Evolutionary conservation across 2,329 filamentous ascomycete genomes (phyloP).

Genomic region (Stagonosporopsis tanaceti): DNA sequence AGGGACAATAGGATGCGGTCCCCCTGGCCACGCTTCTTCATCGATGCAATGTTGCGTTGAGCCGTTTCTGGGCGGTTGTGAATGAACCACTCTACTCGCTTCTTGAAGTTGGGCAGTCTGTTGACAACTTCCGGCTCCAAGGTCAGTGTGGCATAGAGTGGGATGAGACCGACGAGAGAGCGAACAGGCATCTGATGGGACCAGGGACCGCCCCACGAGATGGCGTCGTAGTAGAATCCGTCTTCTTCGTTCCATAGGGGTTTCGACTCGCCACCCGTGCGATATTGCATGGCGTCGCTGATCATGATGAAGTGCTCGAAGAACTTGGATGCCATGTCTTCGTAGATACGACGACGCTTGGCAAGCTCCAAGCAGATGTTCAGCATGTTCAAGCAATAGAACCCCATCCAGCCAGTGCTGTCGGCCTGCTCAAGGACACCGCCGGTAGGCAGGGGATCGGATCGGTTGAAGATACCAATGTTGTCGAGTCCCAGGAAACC

Average conservation of each 20-base stretch:
- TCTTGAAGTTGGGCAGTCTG: slow-evolving; percentile 90
- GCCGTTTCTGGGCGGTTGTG: slow-evolving; percentile 85
- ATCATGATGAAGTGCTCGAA: slow-evolving; percentile 99
- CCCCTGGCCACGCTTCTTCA: slow-evolving; percentile 88
- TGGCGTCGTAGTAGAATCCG: slow-evolving; percentile 98
- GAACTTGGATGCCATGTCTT: slow-evolving; percentile 97
- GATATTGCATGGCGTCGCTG: slow-evolving; percentile 89
- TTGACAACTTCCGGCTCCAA: slow-evolving; percentile 94
- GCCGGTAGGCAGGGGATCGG: slow-evolving; percentile 90
- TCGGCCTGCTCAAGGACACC: slow-evolving; percentile 95
- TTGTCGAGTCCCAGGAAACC: slow-evolving; percentile 96
- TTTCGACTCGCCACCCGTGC: slow-evolving; percentile 73
- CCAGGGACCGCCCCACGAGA: slow-evolving; percentile 93
- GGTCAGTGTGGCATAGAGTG: slow-evolving; percentile 89
- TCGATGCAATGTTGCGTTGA: slow-evolving; percentile 93
- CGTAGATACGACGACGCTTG: slow-evolving; percentile 93
- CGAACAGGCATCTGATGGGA: slow-evolving; percentile 90
- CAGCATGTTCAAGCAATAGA: slow-evolving; percentile 95
- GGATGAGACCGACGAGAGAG: slow-evolving; percentile 92
- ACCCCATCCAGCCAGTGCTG: slow-evolving; percentile 99
- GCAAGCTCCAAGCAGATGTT: slow-evolving; percentile 95
- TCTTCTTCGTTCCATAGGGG: slow-evolving; percentile 97
- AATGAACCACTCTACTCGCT: slow-evolving; percentile 92
- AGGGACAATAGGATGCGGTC: slow-evolving; percentile 87
- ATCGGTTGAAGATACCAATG: slow-evolving; percentile 96